Conservation (phyloP, 352 stramenopile species). For the Halophytophthora batemanensis region DNA sequence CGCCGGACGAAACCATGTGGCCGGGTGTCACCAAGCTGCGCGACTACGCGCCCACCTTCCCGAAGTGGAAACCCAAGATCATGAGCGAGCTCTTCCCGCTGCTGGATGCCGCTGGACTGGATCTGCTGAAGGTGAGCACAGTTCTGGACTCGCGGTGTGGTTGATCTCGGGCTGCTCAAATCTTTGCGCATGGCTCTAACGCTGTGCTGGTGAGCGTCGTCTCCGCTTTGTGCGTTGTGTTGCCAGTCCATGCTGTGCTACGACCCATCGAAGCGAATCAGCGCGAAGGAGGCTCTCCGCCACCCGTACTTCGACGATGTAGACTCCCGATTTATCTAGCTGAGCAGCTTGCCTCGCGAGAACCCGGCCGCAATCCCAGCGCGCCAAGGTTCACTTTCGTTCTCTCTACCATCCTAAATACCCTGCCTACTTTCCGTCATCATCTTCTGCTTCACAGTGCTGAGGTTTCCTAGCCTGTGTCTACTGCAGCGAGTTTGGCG, state of each 20-base stretch:
- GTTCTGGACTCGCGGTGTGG: not conserved
- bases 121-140: conserved; percentile 54
- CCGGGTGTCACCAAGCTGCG: conserved; percentile 94
- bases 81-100: conserved; percentile 63
- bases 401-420: too few relatives aligned
- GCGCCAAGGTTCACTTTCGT: not conserved
- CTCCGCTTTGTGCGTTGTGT: not conserved
- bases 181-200: not conserved
- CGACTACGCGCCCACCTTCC: conserved; percentile 95
- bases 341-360: not conserved
- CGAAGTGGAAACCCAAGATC: conserved; percentile 93
- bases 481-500: too few relatives aligned
- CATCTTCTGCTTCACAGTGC: too few relatives aligned
- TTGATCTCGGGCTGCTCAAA: not conserved
- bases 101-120: conserved; percentile 51
- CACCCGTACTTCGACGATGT: conserved; percentile 86
- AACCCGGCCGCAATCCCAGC: not conserved
- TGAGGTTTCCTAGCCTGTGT: too few relatives aligned
- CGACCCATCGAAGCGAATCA: conserved; percentile 66
- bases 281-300: conserved; percentile 76
- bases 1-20: conserved; percentile 95
- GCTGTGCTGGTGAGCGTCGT: conserved; percentile 2
- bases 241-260: conserved; percentile 73
- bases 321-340: conserved; percentile 67
- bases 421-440: too few relatives aligned